Evolutionary conservation across 202 grass and related monocot species (phyloP).

Genomic region (Panicum virgatum): DNA sequence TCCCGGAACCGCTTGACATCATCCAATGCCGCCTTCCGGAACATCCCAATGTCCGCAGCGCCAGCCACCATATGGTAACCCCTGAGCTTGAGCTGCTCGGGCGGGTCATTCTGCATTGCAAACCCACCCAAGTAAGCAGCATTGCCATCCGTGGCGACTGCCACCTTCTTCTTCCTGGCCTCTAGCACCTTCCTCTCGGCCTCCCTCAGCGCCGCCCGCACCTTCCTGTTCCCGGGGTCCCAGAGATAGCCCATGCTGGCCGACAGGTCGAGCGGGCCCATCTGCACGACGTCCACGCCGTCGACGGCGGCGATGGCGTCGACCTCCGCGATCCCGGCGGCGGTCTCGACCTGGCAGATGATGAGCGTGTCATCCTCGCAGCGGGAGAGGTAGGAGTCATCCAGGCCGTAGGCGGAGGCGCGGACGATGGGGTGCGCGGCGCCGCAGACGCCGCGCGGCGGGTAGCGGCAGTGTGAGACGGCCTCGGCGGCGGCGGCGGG

Average conservation of each 20-base stretch:
- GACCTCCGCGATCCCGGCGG: constrained; percentile 51
- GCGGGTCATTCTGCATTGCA: constrained; percentile 75
- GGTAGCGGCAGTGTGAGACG: constrained; percentile 65
- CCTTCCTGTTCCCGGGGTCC: constrained; percentile 90
- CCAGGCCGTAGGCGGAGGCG: constrained; percentile 80
- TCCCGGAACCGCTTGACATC: constrained; percentile 73
- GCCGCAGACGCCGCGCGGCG: constrained; percentile 73
- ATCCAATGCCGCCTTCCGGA: constrained; percentile 61
- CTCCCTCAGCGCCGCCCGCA: constrained; percentile 65
- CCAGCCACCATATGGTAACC: constrained; percentile 94
- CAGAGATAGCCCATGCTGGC: constrained; percentile 92
- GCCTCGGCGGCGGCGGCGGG: constrained; percentile 55
- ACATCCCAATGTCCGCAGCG: constrained; percentile 68
- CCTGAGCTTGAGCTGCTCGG: constrained; percentile 83
- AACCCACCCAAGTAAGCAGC: constrained; percentile 74
- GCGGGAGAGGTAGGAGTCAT: constrained; percentile 81
- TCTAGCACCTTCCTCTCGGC: constrained; percentile 72
- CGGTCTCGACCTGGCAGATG: constrained; percentile 82
- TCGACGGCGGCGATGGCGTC: constrained; percentile 83
- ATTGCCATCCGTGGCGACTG: constrained; percentile 6
- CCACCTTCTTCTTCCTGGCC: constrained; percentile 35
- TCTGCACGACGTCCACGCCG: constrained; percentile 85
- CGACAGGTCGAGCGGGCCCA: constrained; percentile 80
- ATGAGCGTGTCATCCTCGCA: constrained; percentile 85
- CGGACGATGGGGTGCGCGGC: constrained; percentile 82